These are phyloP conservation scores for Pochonia chlamydosporia DNA, from an alignment of 2,329 filamentous ascomycete genomes.

Conservation along the genomic window DNA sequence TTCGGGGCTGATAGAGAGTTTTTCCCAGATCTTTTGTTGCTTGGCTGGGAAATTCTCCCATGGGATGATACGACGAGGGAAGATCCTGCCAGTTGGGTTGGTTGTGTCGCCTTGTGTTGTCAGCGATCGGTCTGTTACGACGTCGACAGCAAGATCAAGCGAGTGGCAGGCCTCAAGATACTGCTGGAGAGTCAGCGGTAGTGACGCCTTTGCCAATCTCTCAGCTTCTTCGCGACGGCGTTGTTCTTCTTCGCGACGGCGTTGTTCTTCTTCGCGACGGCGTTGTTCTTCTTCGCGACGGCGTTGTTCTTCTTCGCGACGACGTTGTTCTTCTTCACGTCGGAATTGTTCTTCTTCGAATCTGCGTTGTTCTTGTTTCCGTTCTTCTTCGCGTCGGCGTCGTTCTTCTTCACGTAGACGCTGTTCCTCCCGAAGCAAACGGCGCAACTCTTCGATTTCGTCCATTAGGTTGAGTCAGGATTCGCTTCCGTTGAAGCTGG, in stretches of 20 bases:
- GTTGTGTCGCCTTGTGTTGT: slow-evolving; percentile 29
- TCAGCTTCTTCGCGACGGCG: slow-evolving; percentile 6
- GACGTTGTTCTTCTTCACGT: too few species aligned
- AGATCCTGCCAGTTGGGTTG: slow-evolving; percentile 25
- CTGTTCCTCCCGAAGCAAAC: slow-evolving; percentile 12
- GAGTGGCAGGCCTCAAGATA: slow-evolving; percentile 29
- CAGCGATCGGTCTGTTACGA: slow-evolving; percentile 22
- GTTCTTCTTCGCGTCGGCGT: too few species aligned
- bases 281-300: too few species aligned
- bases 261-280: slow-evolving; percentile 1
- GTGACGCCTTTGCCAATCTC: too few species aligned
- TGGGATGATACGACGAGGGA: slow-evolving; percentile 27
- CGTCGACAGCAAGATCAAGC: slow-evolving; percentile 22
- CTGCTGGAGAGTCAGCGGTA: background rate
- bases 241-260: slow-evolving; percentile 11
- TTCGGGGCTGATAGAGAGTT: slow-evolving; percentile 15
- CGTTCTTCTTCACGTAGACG: slow-evolving; percentile 16
- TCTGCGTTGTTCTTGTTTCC: slow-evolving; percentile 11
- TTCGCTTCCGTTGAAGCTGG: too few species aligned
- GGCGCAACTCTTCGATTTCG: slow-evolving; percentile 5
- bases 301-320: too few species aligned
- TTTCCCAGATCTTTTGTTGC: slow-evolving; percentile 18
- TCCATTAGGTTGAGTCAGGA: too few species aligned
- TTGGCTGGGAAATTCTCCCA: slow-evolving; percentile 24
- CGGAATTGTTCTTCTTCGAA: too few species aligned